Percentiles rank a stretch among this genome's conserved stretches.
These are phyloP conservation scores for Starmerella etchellsii DNA, from an alignment of 805 yeast species.

Conservation along the genomic window DNA sequence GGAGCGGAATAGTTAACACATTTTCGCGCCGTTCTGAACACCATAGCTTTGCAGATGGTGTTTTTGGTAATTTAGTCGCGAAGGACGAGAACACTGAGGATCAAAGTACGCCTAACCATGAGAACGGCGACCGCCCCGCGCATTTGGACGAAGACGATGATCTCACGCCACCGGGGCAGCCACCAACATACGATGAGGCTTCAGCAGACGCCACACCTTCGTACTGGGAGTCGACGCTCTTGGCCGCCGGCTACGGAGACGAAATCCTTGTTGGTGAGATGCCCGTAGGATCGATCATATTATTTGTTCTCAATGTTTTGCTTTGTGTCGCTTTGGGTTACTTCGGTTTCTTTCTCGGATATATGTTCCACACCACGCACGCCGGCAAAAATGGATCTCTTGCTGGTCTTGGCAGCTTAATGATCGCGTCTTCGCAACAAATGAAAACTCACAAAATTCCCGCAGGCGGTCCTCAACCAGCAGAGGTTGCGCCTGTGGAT, in stretches of 20 bases:
- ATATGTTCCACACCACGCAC: conserved; percentile 85
- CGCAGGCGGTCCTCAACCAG: conserved; percentile 20
- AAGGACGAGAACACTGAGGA: conserved; percentile 48
- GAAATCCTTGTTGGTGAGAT: conserved; percentile 89
- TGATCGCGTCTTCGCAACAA: conserved; percentile 55
- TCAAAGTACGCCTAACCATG: conserved; percentile 6
- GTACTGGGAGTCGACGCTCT: conserved; percentile 84
- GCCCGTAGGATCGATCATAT: conserved; percentile 87
- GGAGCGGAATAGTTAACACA: conserved; percentile 9
- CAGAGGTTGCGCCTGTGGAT: conserved; percentile 40
- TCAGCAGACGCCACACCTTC: conserved; percentile 91
- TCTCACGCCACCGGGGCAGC: conserved; percentile 37
- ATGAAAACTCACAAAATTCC: conserved; percentile 36
- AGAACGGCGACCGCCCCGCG: background rate
- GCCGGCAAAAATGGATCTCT: conserved; percentile 94
- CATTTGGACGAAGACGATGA: conserved; percentile 18
- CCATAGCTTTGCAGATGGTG: conserved; percentile 52
- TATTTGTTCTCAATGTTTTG: conserved; percentile 77
- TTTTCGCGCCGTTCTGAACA: conserved; percentile 1
- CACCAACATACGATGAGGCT: conserved; percentile 90
- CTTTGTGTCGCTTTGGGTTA: conserved; percentile 88
- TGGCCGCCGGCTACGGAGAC: conserved; percentile 64
- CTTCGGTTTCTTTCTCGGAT: conserved; percentile 83
- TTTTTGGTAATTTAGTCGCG: conserved; percentile 80
- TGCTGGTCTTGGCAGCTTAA: conserved; percentile 78